Evolutionary conservation across 495 filamentous ascomycete species (phyloP), one percentile per base, ranked within the genome.

Genomic region (Daldinia childiae): DNA sequence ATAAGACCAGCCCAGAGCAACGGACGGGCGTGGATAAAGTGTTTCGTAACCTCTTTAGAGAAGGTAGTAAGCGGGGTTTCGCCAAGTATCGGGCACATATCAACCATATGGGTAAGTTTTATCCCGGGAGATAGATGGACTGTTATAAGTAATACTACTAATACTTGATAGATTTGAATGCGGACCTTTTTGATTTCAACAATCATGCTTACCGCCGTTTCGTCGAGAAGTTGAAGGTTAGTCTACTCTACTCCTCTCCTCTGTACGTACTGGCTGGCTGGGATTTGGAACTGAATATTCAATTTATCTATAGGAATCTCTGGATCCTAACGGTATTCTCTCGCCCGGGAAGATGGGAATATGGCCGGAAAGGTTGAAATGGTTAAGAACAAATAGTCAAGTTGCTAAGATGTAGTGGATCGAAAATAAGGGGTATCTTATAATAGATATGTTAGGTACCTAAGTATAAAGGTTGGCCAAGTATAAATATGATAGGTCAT

Each of bases 161-260:
- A 36, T 5, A 36, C 17, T 39, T 26, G 59, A 11, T 30, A 83
- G 80, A 82, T 62, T 58, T 78, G 14, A 81, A 81, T 48, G 79
- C 81, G 29, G 71, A 80, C 27, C 63, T 82, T n/a, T 82, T 82
- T 62, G 79, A 82, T 62, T 82, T 82, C 50, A 82, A 82, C 60
- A 69, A 74, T 21, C 80, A 82, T 48, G 79, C 78, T 4, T 83
- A 82, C 50, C 79, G 80, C 27, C 76, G 78, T 15, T 82, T 83
- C 63, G 76, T 82, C 3, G 79, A 82, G 58, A 81, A 77, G 15
- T 72, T 83, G 69, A 83, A 83, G 75, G 79, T 82, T 27, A 66
- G 72, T 58, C 0, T 58, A 30, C 34, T 14, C 6, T 34, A 52
- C 24, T 6, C 26, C 12, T 52, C 24, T 6, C 26, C 12, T 52